These are phyloP conservation scores for Phaseolus coccineus DNA, from an alignment of 331 rosid species.

Conservation along the genomic window DNA sequence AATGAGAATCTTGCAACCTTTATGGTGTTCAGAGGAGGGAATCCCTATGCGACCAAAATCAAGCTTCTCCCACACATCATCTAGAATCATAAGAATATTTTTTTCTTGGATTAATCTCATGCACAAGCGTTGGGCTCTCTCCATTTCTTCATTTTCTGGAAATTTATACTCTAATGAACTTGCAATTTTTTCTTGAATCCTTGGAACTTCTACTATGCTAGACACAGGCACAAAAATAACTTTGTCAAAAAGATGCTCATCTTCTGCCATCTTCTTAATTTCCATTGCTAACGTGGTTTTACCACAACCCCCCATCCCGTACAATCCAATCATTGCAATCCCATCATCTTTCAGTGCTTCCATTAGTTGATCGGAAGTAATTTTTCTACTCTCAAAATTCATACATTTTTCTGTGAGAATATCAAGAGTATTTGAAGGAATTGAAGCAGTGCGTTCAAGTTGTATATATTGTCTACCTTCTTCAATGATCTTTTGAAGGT, in stretches of 20 bases:
- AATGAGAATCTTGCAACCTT: conserved; percentile 39
- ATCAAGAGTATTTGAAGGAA: not conserved
- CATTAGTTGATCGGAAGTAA: conserved; percentile 15
- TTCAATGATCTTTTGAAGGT: no score
- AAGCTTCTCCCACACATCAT: conserved; percentile 39
- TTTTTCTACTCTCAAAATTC: conserved; percentile 36
- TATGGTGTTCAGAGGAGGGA: conserved; percentile 26
- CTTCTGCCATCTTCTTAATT: conserved; percentile 23
- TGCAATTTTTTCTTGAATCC: conserved; percentile 46
- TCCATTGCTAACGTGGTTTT: conserved; percentile 42
- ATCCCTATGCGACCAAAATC: conserved; percentile 45
- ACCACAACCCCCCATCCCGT: conserved; percentile 50
- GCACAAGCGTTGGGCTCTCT: conserved; percentile 34
- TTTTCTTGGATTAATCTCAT: conserved; percentile 9
- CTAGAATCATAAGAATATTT: conserved; percentile 39
- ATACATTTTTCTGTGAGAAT: not conserved
- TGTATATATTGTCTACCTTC: no score
- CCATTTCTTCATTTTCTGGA: conserved; percentile 17
- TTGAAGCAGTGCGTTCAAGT: no score
- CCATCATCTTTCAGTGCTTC: conserved; percentile 37
- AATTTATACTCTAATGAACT: not conserved
- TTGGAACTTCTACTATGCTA: conserved; percentile 16
- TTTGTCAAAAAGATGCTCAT: conserved; percentile 32
- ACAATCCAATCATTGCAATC: conserved; percentile 34
- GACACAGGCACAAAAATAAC: conserved; percentile 41